Evolutionary conservation across 768 basidiomycete species (phyloP).

Genomic region (Clitopilus passeckerianus): DNA sequence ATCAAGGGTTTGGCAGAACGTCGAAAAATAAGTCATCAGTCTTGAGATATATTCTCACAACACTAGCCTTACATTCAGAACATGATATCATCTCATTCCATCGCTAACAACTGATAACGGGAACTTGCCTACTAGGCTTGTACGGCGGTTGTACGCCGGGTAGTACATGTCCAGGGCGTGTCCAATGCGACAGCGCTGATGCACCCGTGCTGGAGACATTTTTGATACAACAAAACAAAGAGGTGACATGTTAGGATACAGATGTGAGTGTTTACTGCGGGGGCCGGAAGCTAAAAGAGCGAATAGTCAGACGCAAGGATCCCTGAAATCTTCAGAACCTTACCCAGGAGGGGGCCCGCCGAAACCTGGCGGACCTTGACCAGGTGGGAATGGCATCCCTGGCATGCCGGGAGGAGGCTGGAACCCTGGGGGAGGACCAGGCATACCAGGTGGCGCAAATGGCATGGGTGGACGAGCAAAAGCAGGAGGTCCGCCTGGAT

Average conservation of each 20-base stretch:
- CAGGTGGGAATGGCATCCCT: slow-evolving; percentile 71
- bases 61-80: no score
- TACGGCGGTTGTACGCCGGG: no score
- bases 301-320: slow-evolving; percentile 8
- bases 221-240: neutral
- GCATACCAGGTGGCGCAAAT: slow-evolving; percentile 72
- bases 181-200: neutral
- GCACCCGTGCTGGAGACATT: neutral
- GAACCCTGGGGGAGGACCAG: slow-evolving; percentile 83
- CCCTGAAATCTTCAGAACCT: slow-evolving; percentile 15
- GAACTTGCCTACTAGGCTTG: no score
- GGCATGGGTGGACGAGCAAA: slow-evolving; percentile 68
- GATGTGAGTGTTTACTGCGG: slow-evolving; percentile 27
- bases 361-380: slow-evolving; percentile 60
- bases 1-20: no score
- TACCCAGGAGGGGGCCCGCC: slow-evolving; percentile 83
- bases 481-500: slow-evolving; percentile 53
- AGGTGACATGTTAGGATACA: neutral
- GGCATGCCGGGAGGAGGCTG: slow-evolving; percentile 81
- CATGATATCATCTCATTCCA: no score
- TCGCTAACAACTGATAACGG: no score
- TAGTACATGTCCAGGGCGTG: no score
- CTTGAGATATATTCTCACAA: no score
- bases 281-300: slow-evolving; percentile 41
- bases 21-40: no score